Evolutionary conservation across 2,329 filamentous ascomycete species (phyloP), one percentile per base, ranked within the genome.

Genomic region (Penicillium sp.): DNA sequence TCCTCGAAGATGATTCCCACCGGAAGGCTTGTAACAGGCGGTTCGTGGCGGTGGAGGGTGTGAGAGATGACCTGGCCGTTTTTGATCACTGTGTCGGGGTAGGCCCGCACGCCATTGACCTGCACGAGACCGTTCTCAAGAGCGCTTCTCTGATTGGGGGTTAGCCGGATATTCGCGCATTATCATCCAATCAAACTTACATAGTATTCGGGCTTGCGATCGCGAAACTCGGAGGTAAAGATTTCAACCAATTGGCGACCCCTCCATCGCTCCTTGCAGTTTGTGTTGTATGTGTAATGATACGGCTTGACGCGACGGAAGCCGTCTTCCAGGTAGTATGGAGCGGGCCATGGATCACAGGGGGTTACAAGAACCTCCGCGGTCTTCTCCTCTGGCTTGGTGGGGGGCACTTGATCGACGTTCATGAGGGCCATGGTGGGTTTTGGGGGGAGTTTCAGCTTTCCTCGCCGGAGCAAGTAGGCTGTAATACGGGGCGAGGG

Each of bases 31-130:
- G 91, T 92, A 31, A 97, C 91, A 1, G 94, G 94, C 2, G 94
- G 94, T 74, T 99, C 94, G 72, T 99, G 94, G 13, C 94, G 89
- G 73, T 99, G 94, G 57, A 96, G 82, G 4, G 92, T 97, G 74
- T 99, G 94, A 10, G 90, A 93, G 51, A 99, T 88, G 52, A 96
- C 78, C 69, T 97, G 90, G 59, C 94, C 94, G 68, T 99, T 97
- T 67, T 87, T 88, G 48, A 97, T 81, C 39, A 89, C 78, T 51
- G 91, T 86, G 59, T 87, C 78, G 2, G 87, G 84, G 6, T 79
- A 78, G 0, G 84, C 81, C 3, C 90, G 86, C 18, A 90, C 86
- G 49, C 90, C 89, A 72, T 97, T 94, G 64, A 97, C 83, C 31
- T 84, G 82, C 46, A 99, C 91, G 56, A 84, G 82, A 39, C 94